phyloP scores from a whole-genome alignment of 1,284 basidiomycete genomes.

The Cryptococcus maquisensis region DNA sequence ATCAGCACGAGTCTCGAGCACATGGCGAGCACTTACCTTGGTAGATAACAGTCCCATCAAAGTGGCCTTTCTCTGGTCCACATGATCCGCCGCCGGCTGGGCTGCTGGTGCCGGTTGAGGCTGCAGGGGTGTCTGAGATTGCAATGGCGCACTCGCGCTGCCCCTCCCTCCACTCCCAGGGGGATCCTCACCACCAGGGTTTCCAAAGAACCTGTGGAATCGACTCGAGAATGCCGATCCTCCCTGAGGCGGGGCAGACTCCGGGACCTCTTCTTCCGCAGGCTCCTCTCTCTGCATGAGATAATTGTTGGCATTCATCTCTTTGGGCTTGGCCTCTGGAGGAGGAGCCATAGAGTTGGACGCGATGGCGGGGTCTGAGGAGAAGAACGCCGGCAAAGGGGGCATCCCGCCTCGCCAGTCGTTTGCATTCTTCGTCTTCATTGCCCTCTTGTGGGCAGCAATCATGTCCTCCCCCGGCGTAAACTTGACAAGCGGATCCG shows the following conservation, averaged over 20 bases:
- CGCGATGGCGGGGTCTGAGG: constrained; percentile 11
- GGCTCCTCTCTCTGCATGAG: constrained; percentile 25
- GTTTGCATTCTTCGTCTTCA: constrained; percentile 25
- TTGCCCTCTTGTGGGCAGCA: constrained; percentile 38
- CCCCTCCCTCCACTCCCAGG: neutral
- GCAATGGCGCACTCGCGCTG: neutral
- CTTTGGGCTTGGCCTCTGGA: constrained; percentile 22
- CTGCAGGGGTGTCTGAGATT: neutral
- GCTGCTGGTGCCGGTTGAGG: neutral
- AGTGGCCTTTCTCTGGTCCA: constrained; percentile 36
- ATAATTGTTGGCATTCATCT: constrained; percentile 41
- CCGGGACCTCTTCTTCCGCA: constrained; percentile 14
- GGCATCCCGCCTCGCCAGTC: constrained; percentile 11
- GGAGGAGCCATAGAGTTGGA: constrained; percentile 10
- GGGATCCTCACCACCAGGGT: constrained; percentile 1
- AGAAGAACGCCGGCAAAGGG: constrained; percentile 23
- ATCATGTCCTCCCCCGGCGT: constrained; percentile 44
- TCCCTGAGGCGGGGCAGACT: constrained; percentile 4
- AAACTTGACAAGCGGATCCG: constrained; percentile 33
- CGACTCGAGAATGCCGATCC: constrained; percentile 31
- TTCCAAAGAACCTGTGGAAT: constrained; percentile 42
- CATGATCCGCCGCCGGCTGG: neutral
- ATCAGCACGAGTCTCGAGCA: neutral
- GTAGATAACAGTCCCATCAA: constrained; percentile 40
- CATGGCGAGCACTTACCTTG: constrained; percentile 14